phyloP scores from a whole-genome alignment of 1,284 basidiomycete genomes.

The Malassezia restricta region DNA sequence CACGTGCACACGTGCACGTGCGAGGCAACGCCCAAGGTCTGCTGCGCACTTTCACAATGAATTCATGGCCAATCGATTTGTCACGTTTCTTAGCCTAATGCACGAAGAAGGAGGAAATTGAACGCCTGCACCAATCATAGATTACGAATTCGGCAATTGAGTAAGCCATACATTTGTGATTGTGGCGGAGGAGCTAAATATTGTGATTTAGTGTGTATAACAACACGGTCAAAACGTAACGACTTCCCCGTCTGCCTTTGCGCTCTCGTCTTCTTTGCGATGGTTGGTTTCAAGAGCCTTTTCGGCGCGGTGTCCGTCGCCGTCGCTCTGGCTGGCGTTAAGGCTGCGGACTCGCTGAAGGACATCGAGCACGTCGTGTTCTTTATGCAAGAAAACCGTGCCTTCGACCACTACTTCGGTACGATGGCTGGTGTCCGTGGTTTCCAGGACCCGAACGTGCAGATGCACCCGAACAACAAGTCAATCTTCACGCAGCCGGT shows the following conservation, averaged over 20 bases:
- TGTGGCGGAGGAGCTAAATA: too few relatives aligned
- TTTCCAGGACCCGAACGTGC: slow-evolving; percentile 33
- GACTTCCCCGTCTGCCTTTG: not conserved
- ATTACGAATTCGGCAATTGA: not conserved
- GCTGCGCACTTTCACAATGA: not conserved
- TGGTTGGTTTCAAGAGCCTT: slow-evolving; percentile 3
- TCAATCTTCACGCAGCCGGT: slow-evolving; percentile 20
- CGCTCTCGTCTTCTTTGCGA: not conserved
- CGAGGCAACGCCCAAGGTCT: not conserved
- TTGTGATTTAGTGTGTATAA: too few relatives aligned
- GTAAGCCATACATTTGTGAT: too few relatives aligned
- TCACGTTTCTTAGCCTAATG: not conserved
- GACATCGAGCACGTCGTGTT: slow-evolving; percentile 19
- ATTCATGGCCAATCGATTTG: not conserved
- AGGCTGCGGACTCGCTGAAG: slow-evolving; percentile 1
- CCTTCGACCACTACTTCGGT: slow-evolving; percentile 37
- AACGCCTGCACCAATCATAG: not conserved
- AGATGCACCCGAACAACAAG: slow-evolving; percentile 13
- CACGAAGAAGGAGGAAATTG: not conserved
- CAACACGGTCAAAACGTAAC: not conserved
- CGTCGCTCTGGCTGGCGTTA: not conserved
- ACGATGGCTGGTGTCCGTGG: slow-evolving; percentile 31
- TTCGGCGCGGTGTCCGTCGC: not conserved
- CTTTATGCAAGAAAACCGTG: slow-evolving; percentile 39
- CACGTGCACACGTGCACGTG: not conserved